phyloP scores from a whole-genome alignment of 2,329 filamentous ascomycete genomes.

The Cadophora gregata region DNA sequence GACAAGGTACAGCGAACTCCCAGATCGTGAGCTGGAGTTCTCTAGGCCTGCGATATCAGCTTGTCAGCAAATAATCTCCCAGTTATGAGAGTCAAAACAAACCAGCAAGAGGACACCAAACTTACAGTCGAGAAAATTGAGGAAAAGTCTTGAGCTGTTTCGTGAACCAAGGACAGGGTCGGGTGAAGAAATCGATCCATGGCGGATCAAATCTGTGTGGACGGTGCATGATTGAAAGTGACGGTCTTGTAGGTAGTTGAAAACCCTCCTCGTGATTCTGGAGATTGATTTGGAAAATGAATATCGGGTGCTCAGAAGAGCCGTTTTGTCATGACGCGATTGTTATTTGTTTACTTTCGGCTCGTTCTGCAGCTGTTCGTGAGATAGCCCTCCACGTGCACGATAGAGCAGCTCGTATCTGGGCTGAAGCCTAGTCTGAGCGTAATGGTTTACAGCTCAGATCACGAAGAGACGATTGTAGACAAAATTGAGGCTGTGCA shows the following conservation, averaged over 20 bases:
- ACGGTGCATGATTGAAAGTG: slow-evolving; percentile 19
- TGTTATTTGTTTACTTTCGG: slow-evolving; percentile 1
- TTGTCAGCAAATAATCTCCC: neutral
- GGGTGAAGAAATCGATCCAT: slow-evolving; percentile 28
- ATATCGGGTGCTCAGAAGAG: too few relatives aligned
- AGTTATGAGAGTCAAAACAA: too few relatives aligned
- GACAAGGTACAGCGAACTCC: neutral
- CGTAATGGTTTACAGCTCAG: too few relatives aligned
- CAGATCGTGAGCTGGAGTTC: slow-evolving; percentile 26
- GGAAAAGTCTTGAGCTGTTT: slow-evolving; percentile 22
- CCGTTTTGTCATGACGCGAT: neutral
- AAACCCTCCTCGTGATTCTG: too few relatives aligned
- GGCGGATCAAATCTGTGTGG: slow-evolving; percentile 24
- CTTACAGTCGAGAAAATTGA: slow-evolving; percentile 23
- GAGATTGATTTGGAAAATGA: too few relatives aligned
- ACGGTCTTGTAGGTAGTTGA: too few relatives aligned
- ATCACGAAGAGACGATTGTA: neutral
- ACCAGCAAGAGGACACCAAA: neutral
- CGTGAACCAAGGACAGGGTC: slow-evolving; percentile 25
- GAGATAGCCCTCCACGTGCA: too few relatives aligned
- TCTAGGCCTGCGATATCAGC: slow-evolving; percentile 4
- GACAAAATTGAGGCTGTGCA: too few relatives aligned
- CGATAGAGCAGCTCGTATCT: too few relatives aligned
- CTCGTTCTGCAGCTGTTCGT: too few relatives aligned
- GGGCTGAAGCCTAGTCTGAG: too few relatives aligned